Conservation (phyloP, 148 eudicot genomes). For the Rhododendron williamsianum region DNA sequence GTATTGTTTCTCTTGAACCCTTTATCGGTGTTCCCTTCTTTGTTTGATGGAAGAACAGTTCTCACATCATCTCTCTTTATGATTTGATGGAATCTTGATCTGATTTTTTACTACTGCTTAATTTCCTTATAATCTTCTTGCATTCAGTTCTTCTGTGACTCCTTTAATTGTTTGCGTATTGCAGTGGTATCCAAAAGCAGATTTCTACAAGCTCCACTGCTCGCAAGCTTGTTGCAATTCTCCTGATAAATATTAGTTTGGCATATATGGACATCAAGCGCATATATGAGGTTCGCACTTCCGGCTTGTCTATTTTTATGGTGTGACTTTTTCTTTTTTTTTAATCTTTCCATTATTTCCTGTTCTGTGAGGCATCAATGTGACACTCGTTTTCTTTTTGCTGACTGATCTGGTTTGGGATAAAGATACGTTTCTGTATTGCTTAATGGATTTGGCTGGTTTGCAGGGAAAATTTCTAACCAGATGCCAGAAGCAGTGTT, state of each 20-base stretch:
- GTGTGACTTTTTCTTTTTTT: not conserved
- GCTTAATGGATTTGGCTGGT: not conserved
- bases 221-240: slow-evolving; percentile 52
- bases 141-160: not conserved
- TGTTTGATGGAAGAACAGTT: not conserved
- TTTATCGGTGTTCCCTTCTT: not conserved
- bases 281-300: slow-evolving; percentile 62
- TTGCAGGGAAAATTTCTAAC: slow-evolving; percentile 77
- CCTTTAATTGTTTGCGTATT: slow-evolving; percentile 9
- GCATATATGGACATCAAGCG: slow-evolving; percentile 78
- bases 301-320: not conserved
- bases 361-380: not conserved
- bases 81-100: not conserved
- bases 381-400: not conserved
- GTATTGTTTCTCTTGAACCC: not conserved
- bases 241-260: slow-evolving; percentile 62
- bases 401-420: not conserved
- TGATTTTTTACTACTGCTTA: not conserved
- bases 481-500: slow-evolving; percentile 40
- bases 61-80: not conserved
- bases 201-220: slow-evolving; percentile 55
- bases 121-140: not conserved
- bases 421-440: not conserved
- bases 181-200: slow-evolving; percentile 83
- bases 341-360: not conserved